phyloP scores from a whole-genome alignment of 2,329 filamentous ascomycete species.

The Verticillium alfalfae region DNA sequence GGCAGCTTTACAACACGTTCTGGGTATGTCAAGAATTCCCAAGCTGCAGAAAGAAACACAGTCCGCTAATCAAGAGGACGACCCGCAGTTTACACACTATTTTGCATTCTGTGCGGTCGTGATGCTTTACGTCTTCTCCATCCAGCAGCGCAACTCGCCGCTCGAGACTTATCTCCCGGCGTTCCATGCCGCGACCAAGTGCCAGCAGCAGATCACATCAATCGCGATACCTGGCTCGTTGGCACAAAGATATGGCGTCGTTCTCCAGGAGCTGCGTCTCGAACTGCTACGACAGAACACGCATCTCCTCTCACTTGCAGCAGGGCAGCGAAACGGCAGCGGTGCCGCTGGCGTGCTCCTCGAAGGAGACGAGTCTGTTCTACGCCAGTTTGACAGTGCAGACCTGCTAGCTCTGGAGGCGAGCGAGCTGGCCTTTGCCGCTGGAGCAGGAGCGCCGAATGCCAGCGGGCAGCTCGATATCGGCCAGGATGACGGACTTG shows the following conservation, averaged over 20 bases:
- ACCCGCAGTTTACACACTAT: conserved; percentile 29
- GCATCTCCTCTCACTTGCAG: conserved; percentile 7
- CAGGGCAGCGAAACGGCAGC: background rate
- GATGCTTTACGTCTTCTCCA: conserved; percentile 36
- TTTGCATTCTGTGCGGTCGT: conserved; percentile 37
- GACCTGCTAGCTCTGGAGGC: background rate
- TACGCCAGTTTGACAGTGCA: background rate
- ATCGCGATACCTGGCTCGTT: conserved; percentile 30
- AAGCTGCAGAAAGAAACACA: background rate
- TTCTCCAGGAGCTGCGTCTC: conserved; percentile 27
- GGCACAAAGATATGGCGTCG: conserved; percentile 32
- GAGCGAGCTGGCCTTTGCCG: background rate
- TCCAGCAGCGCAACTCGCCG: conserved; percentile 24
- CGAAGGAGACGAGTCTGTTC: background rate
- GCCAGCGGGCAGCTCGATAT: background rate
- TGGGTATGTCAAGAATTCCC: conserved; percentile 22
- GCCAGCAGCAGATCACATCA: conserved; percentile 29
- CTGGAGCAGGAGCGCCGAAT: background rate
- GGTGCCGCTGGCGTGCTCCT: background rate
- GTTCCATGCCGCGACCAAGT: conserved; percentile 29
- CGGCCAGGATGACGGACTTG: background rate
- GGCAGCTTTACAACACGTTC: conserved; percentile 31
- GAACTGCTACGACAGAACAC: conserved; percentile 18
- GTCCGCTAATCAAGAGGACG: background rate
- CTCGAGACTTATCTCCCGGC: conserved; percentile 19